Percentiles rank a stretch among this genome's conserved stretches.
These are phyloP conservation scores for Debaryomyces coudertii DNA, from an alignment of 1,139 yeast genomes.

Conservation along the genomic window DNA sequence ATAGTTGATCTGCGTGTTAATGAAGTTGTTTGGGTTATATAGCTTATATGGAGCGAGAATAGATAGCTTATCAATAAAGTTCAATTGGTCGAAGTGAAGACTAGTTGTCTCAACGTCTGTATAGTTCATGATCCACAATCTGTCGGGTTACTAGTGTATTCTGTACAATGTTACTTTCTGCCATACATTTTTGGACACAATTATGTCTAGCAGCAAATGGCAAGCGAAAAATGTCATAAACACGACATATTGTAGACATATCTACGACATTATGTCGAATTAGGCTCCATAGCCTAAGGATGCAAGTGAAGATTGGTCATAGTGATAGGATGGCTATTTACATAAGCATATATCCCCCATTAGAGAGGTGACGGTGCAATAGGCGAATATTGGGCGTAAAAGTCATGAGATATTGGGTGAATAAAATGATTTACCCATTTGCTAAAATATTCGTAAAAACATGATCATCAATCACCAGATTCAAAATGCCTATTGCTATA, in stretches of 20 bases:
- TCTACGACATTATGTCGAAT: not conserved
- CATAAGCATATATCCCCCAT: not conserved
- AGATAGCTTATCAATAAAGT: slow-evolving; percentile 17
- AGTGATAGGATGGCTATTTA: not conserved
- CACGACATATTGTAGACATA: not conserved
- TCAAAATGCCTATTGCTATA: slow-evolving; percentile 5
- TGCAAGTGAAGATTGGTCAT: slow-evolving; percentile 4
- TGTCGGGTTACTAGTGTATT: not conserved
- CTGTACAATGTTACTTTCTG: not conserved
- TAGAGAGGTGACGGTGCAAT: not conserved
- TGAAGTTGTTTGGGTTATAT: slow-evolving; percentile 2
- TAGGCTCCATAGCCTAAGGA: not conserved
- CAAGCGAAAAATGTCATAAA: not conserved
- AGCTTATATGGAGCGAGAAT: slow-evolving; percentile 15
- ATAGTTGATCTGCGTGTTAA: slow-evolving; percentile 6
- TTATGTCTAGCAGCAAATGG: not conserved
- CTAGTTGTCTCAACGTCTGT: slow-evolving; percentile 1
- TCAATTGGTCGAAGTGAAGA: slow-evolving; percentile 3
- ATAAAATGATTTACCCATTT: not conserved
- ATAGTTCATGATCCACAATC: slow-evolving; percentile 1
- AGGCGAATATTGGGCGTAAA: not conserved
- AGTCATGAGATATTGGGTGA: not conserved
- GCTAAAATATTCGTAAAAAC: not conserved
- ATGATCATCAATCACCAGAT: slow-evolving; percentile 7
- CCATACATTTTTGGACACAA: not conserved